phyloP scores from a whole-genome alignment of 352 stramenopile species.

The Globisporangium splendens region DNA sequence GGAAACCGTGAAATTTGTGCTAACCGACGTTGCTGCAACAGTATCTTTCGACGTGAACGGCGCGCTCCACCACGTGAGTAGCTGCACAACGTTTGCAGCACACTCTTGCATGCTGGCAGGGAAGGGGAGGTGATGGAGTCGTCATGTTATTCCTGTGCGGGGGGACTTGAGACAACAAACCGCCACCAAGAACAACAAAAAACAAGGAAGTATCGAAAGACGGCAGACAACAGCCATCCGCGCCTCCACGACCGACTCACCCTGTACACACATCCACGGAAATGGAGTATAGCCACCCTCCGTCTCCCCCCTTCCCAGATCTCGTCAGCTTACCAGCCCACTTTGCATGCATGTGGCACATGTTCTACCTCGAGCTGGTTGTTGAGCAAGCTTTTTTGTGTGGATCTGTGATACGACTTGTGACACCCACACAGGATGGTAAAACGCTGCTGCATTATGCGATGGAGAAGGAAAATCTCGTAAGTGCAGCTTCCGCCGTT shows the following conservation, averaged over 20 bases:
- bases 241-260: too few relatives aligned
- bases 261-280: too few relatives aligned
- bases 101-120: neutral
- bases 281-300: too few relatives aligned
- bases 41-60: conserved; percentile 10
- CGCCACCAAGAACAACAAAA: neutral
- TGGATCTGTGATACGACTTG: too few relatives aligned
- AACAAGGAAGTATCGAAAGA: neutral
- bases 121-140: too few relatives aligned
- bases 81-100: neutral
- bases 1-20: conserved; percentile 11
- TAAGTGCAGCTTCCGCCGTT: conserved; percentile 5
- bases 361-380: too few relatives aligned
- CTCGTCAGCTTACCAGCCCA: too few relatives aligned
- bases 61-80: neutral
- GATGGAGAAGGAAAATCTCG: conserved; percentile 24
- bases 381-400: too few relatives aligned
- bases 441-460: conserved; percentile 31
- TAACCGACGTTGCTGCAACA: conserved; percentile 2
- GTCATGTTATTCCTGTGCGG: too few relatives aligned
- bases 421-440: conserved; percentile 20
- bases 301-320: too few relatives aligned
- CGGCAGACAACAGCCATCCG: neutral
- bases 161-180: neutral
- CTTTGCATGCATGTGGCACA: too few relatives aligned